Percentiles rank a stretch among this genome's conserved stretches.
These are phyloP conservation scores for Asterochloris erici DNA, from an alignment of 139 green algal genomes.

Conservation along the genomic window DNA sequence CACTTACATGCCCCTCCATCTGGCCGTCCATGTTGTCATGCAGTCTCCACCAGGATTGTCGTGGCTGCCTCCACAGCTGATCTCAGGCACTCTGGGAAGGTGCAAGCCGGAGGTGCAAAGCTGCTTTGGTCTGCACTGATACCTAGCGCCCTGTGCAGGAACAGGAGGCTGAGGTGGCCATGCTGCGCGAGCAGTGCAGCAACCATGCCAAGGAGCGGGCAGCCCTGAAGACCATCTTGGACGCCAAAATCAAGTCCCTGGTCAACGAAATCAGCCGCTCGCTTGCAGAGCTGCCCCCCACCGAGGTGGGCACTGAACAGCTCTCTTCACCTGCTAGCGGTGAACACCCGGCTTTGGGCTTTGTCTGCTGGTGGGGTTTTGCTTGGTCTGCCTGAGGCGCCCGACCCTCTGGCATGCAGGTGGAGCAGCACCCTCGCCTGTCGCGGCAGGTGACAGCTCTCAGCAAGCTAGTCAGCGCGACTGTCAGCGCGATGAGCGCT, in stretches of 20 bases:
- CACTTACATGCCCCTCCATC: no score
- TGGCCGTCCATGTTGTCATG: no score
- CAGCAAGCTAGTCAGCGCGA: slow-evolving; percentile 49
- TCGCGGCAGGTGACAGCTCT: slow-evolving; percentile 34
- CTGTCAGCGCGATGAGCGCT: slow-evolving; percentile 54
- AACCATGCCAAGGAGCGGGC: slow-evolving; percentile 57
- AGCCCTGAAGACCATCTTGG: slow-evolving; percentile 76
- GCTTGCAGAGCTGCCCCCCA: slow-evolving; percentile 28
- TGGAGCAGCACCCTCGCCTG: slow-evolving; percentile 4
- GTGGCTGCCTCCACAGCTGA: no score
- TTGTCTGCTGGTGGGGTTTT: background rate
- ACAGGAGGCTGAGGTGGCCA: slow-evolving; percentile 17
- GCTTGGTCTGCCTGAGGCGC: background rate
- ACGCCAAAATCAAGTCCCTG: slow-evolving; percentile 63
- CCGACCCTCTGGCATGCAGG: background rate
- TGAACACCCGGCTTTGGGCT: background rate
- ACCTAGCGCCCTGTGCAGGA: background rate
- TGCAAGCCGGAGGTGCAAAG: no score
- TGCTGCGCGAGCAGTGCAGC: slow-evolving; percentile 29
- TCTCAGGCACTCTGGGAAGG: no score
- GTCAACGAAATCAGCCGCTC: slow-evolving; percentile 49
- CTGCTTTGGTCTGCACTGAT: no score
- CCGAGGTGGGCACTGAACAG: slow-evolving; percentile 7
- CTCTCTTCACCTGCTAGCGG: background rate
- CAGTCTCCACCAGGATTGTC: no score